phyloP scores from a whole-genome alignment of 2,329 filamentous ascomycete genomes.

The Sodiomyces alkalinus region DNA sequence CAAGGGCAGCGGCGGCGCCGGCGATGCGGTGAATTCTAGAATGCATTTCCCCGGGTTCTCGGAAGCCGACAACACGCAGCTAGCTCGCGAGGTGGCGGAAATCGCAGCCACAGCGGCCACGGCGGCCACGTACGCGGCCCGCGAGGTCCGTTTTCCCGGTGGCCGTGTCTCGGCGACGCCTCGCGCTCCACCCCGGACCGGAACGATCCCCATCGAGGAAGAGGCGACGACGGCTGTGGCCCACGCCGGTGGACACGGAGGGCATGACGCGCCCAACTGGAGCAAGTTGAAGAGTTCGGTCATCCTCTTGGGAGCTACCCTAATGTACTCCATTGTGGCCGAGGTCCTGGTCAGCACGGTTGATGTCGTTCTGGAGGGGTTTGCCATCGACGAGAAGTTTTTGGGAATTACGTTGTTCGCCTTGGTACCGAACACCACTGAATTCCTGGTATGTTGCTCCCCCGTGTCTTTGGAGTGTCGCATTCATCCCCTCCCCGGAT shows the following conservation, averaged over 20 bases:
- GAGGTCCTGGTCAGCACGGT: constrained; percentile 96
- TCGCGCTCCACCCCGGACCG: constrained; percentile 22
- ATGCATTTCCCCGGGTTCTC: constrained; percentile 55
- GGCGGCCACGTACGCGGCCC: constrained; percentile 72
- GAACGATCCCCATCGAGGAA: constrained; percentile 28
- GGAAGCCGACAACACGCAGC: constrained; percentile 63
- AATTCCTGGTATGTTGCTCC: constrained; percentile 61
- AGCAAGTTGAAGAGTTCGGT: constrained; percentile 79
- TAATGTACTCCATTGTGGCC: constrained; percentile 91
- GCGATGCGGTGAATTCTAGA: constrained; percentile 22
- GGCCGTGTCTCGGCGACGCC: constrained; percentile 20
- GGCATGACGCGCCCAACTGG: constrained; percentile 98
- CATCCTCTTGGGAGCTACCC: constrained; percentile 74
- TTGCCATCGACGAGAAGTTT: constrained; percentile 93
- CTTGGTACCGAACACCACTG: constrained; percentile 92
- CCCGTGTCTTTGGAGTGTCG: neutral
- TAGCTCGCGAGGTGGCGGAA: constrained; percentile 81
- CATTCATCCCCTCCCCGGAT: constrained; percentile 4
- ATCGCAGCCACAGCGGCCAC: constrained; percentile 87
- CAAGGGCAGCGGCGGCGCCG: constrained; percentile 34
- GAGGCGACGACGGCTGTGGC: constrained; percentile 19
- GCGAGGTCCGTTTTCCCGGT: constrained; percentile 41
- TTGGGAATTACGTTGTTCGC: constrained; percentile 93
- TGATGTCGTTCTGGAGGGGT: constrained; percentile 82
- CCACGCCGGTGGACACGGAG: constrained; percentile 38